phyloP scores from a whole-genome alignment of 2,329 filamentous ascomycete genomes.

The Ceratocystis destructans region DNA sequence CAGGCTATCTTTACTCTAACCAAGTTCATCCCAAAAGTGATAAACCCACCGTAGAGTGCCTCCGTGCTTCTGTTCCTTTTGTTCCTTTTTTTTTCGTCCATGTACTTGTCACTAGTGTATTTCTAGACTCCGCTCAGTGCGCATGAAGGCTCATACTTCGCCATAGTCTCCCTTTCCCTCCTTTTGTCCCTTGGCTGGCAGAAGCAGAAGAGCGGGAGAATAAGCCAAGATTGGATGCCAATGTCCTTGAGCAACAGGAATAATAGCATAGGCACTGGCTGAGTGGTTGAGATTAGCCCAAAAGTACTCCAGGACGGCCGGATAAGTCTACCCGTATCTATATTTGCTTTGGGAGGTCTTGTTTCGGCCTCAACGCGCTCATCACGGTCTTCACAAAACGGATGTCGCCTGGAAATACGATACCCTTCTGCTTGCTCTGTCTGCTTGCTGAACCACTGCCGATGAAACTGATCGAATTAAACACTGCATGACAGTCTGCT shows the following conservation, averaged over 20 bases:
- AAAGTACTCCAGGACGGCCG: no score
- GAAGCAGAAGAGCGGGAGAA: constrained; percentile 8
- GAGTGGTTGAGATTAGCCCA: not conserved
- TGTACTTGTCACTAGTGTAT: not conserved
- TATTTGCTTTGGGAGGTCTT: no score
- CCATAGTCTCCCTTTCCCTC: not conserved
- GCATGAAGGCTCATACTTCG: not conserved
- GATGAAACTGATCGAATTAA: constrained; percentile 6
- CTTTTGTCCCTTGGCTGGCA: not conserved
- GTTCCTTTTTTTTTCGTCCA: not conserved
- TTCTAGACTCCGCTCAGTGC: not conserved
- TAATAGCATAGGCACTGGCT: not conserved
- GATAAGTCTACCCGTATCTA: no score
- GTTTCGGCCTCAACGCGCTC: no score
- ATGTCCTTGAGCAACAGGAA: not conserved
- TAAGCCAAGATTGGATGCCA: not conserved
- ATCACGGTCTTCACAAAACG: no score
- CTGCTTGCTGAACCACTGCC: not conserved
- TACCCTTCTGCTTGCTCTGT: no score
- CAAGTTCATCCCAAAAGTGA: constrained; percentile 7
- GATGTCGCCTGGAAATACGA: no score
- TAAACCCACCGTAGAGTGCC: not conserved
- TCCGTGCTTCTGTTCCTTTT: not conserved
- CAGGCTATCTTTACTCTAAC: no score
- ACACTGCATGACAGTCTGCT: not conserved